phyloP scores from a whole-genome alignment of 352 stramenopile genomes.

The Aphanomyces invadans region DNA sequence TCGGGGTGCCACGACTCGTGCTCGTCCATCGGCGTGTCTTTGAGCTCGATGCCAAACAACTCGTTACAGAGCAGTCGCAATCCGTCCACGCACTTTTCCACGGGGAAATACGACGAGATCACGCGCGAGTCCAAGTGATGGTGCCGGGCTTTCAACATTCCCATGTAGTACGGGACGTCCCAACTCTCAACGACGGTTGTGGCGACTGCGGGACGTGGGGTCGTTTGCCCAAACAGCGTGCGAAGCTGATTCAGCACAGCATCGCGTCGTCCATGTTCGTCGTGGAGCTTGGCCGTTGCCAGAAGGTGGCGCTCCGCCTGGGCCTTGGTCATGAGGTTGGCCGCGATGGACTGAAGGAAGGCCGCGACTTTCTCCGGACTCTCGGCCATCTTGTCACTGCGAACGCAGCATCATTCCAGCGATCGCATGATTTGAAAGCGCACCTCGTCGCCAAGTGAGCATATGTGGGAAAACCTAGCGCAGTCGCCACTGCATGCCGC shows the following conservation, averaged over 20 bases:
- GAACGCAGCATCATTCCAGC: constrained; percentile 25
- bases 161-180: constrained; percentile 93
- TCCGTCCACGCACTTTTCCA: constrained; percentile 87
- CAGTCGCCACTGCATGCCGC: constrained; percentile 81
- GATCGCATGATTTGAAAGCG: constrained; percentile 29
- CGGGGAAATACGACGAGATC: constrained; percentile 83
- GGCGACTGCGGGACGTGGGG: constrained; percentile 4
- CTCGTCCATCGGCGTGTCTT: constrained; percentile 58
- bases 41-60: constrained; percentile 89
- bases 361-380: constrained; percentile 50
- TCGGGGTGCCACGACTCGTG: constrained; percentile 86
- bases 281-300: constrained; percentile 47
- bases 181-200: constrained; percentile 79
- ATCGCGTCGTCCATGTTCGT: constrained; percentile 38
- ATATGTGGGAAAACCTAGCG: constrained; percentile 88
- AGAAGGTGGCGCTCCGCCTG: constrained; percentile 44
- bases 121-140: constrained; percentile 72
- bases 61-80: constrained; percentile 80
- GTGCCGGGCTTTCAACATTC: constrained; percentile 67
- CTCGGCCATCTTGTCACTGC: constrained; percentile 80
- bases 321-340: constrained; percentile 66
- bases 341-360: constrained; percentile 58
- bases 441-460: constrained; percentile 88
- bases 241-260: constrained; percentile 2
- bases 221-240: constrained; percentile 26